phyloP scores from a whole-genome alignment of 202 grass and related monocot genomes.

The Musa balbisiana region DNA sequence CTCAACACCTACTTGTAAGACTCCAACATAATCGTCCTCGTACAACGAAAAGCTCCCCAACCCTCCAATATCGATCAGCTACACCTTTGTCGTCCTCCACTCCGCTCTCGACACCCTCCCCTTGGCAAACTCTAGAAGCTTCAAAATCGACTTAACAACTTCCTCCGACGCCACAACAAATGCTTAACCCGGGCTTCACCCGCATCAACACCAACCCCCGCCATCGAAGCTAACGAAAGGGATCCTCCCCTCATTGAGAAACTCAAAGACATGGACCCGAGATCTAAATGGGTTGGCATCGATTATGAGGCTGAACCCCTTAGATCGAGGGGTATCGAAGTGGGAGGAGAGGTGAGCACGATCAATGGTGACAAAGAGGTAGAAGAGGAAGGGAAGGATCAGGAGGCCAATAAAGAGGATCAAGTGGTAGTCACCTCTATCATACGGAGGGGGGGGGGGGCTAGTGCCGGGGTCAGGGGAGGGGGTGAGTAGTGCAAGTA shows the following conservation, averaged over 20 bases:
- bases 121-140: neutral
- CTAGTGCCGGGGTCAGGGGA: too few relatives aligned
- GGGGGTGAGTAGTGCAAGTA: neutral
- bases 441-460: too few relatives aligned
- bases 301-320: neutral
- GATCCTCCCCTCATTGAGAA: constrained; percentile 9
- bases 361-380: neutral
- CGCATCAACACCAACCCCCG: neutral
- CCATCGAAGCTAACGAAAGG: neutral
- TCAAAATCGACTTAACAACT: neutral
- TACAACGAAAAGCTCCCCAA: too few relatives aligned
- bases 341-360: neutral
- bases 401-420: neutral
- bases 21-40: accelerated
- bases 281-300: neutral
- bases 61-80: too few relatives aligned
- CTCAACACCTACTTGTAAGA: too few relatives aligned
- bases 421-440: neutral
- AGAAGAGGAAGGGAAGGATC: constrained; percentile 6
- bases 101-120: too few relatives aligned
- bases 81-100: too few relatives aligned
- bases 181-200: constrained; percentile 1
- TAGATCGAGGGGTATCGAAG: neutral
- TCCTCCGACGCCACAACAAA: neutral
- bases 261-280: constrained; percentile 12